Evolutionary conservation across 1,284 basidiomycete species (phyloP).

Genomic region (Cryptococcus maquisensis): DNA sequence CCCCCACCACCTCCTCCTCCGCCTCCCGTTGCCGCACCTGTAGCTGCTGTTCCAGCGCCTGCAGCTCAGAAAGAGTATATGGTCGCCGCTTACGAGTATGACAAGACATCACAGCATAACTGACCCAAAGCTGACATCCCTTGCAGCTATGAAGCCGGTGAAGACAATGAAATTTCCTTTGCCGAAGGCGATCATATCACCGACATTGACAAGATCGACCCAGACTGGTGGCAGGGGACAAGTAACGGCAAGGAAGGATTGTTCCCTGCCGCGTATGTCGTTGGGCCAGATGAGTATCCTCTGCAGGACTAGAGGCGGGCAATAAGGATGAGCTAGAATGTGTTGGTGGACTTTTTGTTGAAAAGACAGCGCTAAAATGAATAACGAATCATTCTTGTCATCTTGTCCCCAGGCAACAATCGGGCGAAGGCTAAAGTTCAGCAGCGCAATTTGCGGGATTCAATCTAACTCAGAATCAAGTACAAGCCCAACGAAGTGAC

Average conservation of each 20-base stretch:
- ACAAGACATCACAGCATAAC: not conserved
- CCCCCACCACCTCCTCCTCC: slow-evolving; percentile 8
- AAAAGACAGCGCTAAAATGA: not conserved
- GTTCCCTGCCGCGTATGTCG: slow-evolving; percentile 62
- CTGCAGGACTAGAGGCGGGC: not conserved
- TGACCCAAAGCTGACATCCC: not conserved
- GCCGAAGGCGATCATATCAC: slow-evolving; percentile 71
- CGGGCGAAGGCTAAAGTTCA: no score
- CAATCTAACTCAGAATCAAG: no score
- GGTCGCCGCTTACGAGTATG: slow-evolving; percentile 37
- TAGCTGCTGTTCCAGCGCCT: slow-evolving; percentile 8
- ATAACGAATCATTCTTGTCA: slow-evolving; percentile 10
- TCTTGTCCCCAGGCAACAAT: no score
- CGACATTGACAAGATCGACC: slow-evolving; percentile 52
- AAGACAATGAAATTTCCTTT: slow-evolving; percentile 86
- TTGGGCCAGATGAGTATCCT: slow-evolving; percentile 20
- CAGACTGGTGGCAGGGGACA: slow-evolving; percentile 87
- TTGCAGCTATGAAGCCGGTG: slow-evolving; percentile 71
- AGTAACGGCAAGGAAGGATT: slow-evolving; percentile 65
- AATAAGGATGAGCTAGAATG: not conserved
- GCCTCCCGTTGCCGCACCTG: no score
- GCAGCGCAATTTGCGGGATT: no score
- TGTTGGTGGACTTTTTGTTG: not conserved
- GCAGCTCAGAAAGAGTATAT: slow-evolving; percentile 17
- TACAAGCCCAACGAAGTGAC: no score